Evolutionary conservation across 371 early-diverging fungal genomes (phyloP).

Genomic region (Umbelopsis sp.): DNA sequence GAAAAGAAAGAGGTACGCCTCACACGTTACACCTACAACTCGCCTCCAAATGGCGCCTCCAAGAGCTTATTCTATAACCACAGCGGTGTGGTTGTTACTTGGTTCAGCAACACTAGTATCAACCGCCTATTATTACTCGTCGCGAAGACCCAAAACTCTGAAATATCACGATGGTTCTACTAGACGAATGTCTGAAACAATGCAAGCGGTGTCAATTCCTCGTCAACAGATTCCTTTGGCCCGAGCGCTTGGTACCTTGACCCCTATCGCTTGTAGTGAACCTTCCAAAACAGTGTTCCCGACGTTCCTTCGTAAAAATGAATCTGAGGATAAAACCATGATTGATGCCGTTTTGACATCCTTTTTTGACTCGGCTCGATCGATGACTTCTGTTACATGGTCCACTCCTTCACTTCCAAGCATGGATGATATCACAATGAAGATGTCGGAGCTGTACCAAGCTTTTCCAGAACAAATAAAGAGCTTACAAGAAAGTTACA

Average conservation of each 20-base stretch:
- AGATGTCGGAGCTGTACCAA: conserved; percentile 30
- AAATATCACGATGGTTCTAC: background rate
- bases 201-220: background rate
- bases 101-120: background rate
- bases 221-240: conserved; percentile 12
- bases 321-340: background rate
- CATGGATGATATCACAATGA: conserved; percentile 30
- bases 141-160: background rate
- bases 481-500: conserved; percentile 32
- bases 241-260: conserved; percentile 13
- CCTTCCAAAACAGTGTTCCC: background rate
- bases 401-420: conserved; percentile 21
- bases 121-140: background rate
- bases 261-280: background rate
- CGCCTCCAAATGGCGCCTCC: background rate
- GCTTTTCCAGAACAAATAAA: conserved; percentile 31
- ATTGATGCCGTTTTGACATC: background rate
- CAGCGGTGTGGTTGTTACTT: background rate
- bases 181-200: background rate
- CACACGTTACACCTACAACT: background rate
- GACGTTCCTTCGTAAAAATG: background rate
- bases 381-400: conserved; percentile 20
- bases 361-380: conserved; percentile 8
- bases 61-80: background rate
- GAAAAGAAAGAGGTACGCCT: background rate